A percentile compares a stretch with the other conserved stretches of the same genome.
Evolutionary conservation across 164 flowering plant species (phyloP).

Genomic region (Piper betle): DNA sequence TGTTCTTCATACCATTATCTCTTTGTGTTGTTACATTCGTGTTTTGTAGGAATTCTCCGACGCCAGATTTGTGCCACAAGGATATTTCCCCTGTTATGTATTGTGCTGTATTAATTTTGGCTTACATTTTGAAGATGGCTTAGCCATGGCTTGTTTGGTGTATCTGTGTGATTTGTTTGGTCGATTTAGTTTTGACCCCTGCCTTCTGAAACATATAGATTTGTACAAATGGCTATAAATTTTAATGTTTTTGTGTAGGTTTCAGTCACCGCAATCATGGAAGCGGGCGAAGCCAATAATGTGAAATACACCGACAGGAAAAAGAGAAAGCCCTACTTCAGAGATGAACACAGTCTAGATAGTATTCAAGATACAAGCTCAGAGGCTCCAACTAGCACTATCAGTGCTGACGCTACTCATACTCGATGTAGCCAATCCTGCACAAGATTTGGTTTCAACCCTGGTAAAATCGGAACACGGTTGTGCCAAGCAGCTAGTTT

Average conservation of each 20-base stretch:
- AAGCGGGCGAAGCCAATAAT: neutral
- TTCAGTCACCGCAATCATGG: neutral
- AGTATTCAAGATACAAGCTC: slow-evolving; percentile 13
- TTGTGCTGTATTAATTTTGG: too few relatives aligned
- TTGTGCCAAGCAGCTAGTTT: slow-evolving; percentile 56
- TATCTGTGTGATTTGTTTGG: too few relatives aligned
- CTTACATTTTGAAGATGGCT: too few relatives aligned
- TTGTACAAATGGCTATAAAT: neutral
- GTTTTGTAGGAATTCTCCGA: too few relatives aligned
- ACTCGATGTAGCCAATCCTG: slow-evolving; percentile 37
- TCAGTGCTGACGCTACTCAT: slow-evolving; percentile 20
- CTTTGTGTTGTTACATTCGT: too few relatives aligned
- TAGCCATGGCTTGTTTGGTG: too few relatives aligned
- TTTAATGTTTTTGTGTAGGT: neutral
- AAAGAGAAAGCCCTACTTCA: neutral
- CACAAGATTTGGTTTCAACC: slow-evolving; percentile 57
- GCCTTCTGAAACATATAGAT: neutral
- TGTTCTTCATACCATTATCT: too few relatives aligned
- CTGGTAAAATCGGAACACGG: slow-evolving; percentile 61
- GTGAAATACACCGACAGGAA: neutral
- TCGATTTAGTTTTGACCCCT: neutral
- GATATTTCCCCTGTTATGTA: too few relatives aligned
- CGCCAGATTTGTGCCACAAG: too few relatives aligned
- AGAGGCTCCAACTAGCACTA: slow-evolving; percentile 35
- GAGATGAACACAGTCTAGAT: slow-evolving; percentile 33